phyloP scores from a whole-genome alignment of 78 protist species.

The Dictyostelium intermedium region DNA sequence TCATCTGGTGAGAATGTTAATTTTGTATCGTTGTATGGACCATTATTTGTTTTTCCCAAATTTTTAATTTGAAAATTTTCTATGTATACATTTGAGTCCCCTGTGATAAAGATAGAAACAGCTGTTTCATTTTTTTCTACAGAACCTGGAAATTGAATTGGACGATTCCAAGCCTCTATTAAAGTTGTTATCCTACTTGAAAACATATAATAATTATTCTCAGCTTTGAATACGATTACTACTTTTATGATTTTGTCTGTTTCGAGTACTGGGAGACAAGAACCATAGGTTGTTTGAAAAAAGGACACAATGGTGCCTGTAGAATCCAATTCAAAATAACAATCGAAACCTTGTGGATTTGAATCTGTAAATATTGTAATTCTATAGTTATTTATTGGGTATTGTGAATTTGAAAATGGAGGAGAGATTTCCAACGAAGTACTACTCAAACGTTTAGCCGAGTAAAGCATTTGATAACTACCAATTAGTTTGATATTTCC shows the following conservation, averaged over 20 bases:
- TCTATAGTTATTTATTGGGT: not conserved
- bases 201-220: not conserved
- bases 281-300: not conserved
- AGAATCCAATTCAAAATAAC: not conserved
- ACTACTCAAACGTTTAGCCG: not conserved
- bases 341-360: not conserved
- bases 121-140: too few species aligned
- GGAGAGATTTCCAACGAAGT: not conserved
- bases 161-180: not conserved
- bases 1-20: not conserved
- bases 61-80: not conserved
- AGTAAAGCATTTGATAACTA: not conserved
- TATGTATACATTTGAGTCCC: not conserved
- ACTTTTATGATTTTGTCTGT: not conserved
- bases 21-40: not conserved
- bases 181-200: too few species aligned
- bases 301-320: too few species aligned
- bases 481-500: not conserved
- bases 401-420: not conserved
- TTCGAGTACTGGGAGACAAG: not conserved
- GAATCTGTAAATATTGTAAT: not conserved
- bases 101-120: not conserved
- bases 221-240: not conserved
- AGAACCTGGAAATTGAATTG: not conserved
- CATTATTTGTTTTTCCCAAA: not conserved